Conservation (phyloP, 2,329 filamentous ascomycete species). For the Elsinoe arachidis region DNA sequence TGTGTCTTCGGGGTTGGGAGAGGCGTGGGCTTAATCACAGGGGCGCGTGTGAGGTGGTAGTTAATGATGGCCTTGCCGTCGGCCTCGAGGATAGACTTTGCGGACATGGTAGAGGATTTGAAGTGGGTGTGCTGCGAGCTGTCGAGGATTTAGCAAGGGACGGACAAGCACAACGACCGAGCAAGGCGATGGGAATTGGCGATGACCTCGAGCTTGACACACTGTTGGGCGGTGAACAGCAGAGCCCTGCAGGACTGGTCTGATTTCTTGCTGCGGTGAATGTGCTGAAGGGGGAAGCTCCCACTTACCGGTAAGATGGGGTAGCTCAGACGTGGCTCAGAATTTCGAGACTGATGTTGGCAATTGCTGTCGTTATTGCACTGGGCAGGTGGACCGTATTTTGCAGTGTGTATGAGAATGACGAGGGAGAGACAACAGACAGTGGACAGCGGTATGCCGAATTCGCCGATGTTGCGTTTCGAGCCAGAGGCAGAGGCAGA, state of each 20-base stretch:
- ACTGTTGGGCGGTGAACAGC: background rate
- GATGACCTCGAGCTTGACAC: background rate
- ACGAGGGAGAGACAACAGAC: background rate
- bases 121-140: conserved; percentile 8
- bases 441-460: conserved; percentile 10
- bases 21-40: conserved; percentile 95
- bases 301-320: background rate
- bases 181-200: conserved; percentile 2
- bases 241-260: background rate
- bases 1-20: conserved; percentile 75
- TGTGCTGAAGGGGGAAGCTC: background rate
- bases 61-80: conserved; percentile 99
- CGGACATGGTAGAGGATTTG: conserved; percentile 58
- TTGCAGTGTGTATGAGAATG: background rate
- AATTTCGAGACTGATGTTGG: background rate
- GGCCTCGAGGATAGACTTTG: conserved; percentile 96
- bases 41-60: conserved; percentile 97
- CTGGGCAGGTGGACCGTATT: background rate
- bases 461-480: conserved; percentile 9
- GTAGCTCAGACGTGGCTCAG: background rate
- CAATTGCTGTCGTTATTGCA: background rate
- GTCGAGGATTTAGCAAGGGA: background rate
- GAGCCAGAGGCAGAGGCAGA: background rate
- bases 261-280: conserved; percentile 4
- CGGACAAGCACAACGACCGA: conserved; percentile 1